Conservation (phyloP, 148 eudicot genomes). For the Fagopyrum esculentum region DNA sequence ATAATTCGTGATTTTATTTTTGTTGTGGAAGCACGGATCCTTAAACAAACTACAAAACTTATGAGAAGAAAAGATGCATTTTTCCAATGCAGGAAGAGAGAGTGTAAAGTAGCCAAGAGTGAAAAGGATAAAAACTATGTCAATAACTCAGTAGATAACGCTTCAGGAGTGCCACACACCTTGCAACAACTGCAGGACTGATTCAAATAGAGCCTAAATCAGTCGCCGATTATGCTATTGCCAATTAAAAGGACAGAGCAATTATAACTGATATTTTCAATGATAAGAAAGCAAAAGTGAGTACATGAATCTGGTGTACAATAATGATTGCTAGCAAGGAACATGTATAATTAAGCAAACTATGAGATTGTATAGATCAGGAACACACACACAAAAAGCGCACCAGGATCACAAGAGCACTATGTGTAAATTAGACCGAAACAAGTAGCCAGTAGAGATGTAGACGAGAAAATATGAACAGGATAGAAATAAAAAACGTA, state of each 20-base stretch:
- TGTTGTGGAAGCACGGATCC: not conserved
- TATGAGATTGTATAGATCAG: not conserved
- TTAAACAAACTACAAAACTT: not conserved
- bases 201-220: constrained; percentile 19
- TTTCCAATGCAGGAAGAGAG: not conserved
- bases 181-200: constrained; percentile 97
- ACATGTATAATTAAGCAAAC: not conserved
- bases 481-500: not conserved
- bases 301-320: not conserved
- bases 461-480: not conserved
- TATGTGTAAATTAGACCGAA: not conserved
- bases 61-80: not conserved
- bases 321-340: not conserved
- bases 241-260: not conserved
- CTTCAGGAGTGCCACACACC: constrained; percentile 83
- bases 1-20: not conserved
- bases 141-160: constrained; percentile 73
- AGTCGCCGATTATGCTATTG: constrained; percentile 3
- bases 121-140: not conserved
- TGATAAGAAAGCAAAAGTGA: not conserved
- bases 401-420: not conserved
- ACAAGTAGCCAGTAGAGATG: not conserved
- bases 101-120: not conserved
- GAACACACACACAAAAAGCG: not conserved
- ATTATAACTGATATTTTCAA: not conserved